Percentiles rank a stretch among this genome's conserved stretches.
phyloP scores from a whole-genome alignment of 805 yeast species.

The Metschnikowia chrysomelidarum region DNA sequence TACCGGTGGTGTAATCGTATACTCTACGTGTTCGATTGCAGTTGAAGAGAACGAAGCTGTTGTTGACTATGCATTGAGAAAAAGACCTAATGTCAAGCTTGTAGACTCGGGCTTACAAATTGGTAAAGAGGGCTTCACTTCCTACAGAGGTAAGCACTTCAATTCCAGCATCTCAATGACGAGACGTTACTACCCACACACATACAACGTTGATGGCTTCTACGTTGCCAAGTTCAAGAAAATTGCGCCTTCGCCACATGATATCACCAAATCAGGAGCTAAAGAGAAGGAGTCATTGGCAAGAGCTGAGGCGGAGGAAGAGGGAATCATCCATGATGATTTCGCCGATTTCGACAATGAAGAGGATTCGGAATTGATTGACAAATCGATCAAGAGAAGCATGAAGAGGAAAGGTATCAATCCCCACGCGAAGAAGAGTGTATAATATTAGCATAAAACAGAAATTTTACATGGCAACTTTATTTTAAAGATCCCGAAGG shows the following conservation, averaged over 20 bases:
- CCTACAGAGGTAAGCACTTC: conserved; percentile 90
- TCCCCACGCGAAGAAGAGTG: conserved; percentile 45
- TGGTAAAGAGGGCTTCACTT: conserved; percentile 94
- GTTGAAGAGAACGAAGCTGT: conserved; percentile 99
- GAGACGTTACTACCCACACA: conserved; percentile 96
- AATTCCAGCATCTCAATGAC: conserved; percentile 74
- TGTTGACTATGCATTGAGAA: conserved; percentile 94
- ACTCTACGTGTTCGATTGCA: conserved; percentile 97
- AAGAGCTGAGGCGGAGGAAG: conserved; percentile 78
- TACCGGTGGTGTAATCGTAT: conserved; percentile 91
- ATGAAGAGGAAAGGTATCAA: conserved; percentile 72
- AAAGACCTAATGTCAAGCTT: conserved; percentile 92
- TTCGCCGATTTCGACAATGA: conserved; percentile 78
- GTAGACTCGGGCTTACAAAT: conserved; percentile 91
- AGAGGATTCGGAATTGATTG: conserved; percentile 72
- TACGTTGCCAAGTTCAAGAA: conserved; percentile 95
- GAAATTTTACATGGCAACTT: not conserved
- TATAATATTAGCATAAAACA: conserved; percentile 12
- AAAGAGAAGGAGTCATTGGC: conserved; percentile 79
- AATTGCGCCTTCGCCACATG: conserved; percentile 82
- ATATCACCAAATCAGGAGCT: conserved; percentile 83
- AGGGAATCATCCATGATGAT: conserved; percentile 80
- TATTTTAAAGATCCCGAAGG: conserved; percentile 18
- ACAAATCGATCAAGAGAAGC: conserved; percentile 61
- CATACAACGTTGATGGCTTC: conserved; percentile 98